phyloP scores from a whole-genome alignment of 2,329 filamentous ascomycete genomes.

The Hypoxylon sp. region DNA sequence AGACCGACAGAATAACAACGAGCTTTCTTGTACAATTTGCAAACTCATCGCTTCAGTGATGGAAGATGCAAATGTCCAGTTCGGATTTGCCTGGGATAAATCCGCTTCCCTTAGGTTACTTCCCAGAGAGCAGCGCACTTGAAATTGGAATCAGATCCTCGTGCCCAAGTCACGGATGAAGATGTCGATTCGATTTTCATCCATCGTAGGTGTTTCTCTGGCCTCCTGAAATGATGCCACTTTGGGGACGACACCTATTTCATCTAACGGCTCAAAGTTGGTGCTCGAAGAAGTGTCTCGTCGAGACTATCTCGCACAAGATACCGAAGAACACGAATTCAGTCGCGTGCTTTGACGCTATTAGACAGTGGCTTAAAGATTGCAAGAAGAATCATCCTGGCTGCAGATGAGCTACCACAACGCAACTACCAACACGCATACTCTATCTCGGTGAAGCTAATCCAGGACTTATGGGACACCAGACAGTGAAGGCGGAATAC shows the following conservation, averaged over 20 bases:
- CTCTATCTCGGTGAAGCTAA: neutral
- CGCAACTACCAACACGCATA: neutral
- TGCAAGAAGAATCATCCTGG: neutral
- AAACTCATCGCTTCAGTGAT: slow-evolving; percentile 2
- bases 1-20: neutral
- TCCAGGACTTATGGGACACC: neutral
- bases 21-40: neutral
- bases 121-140: neutral
- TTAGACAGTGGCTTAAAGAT: neutral
- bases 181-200: neutral
- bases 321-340: slow-evolving; percentile 5
- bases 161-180: neutral
- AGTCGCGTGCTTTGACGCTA: neutral
- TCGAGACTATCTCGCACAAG: neutral
- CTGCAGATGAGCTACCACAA: neutral
- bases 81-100: neutral
- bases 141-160: neutral
- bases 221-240: neutral
- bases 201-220: neutral
- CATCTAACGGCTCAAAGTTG: neutral
- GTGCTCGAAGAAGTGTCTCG: neutral
- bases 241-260: neutral
- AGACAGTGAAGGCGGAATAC: neutral
- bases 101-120: slow-evolving; percentile 1
- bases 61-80: neutral